A percentile compares a stretch with the other conserved stretches of the same genome.
Evolutionary conservation across 257 asterid genomes (phyloP).

Genomic region (Salvia rosmarinus): DNA sequence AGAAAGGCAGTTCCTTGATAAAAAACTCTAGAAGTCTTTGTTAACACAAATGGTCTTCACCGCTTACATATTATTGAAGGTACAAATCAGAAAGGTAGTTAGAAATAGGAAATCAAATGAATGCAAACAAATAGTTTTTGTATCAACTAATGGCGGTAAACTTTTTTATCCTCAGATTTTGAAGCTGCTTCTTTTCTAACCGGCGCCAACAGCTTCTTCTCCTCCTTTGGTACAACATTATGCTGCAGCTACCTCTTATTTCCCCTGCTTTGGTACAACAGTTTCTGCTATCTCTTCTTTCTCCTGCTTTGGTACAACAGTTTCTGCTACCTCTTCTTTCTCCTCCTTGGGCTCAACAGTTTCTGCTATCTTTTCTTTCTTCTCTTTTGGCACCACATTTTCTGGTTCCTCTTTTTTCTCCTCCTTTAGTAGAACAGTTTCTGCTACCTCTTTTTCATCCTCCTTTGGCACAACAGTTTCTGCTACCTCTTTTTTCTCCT

Average conservation of each 20-base stretch:
- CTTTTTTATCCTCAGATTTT: constrained; percentile 27
- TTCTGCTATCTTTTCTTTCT: neutral
- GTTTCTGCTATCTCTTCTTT: neutral
- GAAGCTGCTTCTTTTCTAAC: constrained; percentile 23
- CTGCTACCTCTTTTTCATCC: neutral
- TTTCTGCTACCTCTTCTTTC: neutral
- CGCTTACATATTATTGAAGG: too few species aligned
- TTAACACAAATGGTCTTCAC: too few species aligned
- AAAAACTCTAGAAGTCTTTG: too few species aligned
- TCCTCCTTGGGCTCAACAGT: neutral
- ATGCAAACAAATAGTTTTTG: constrained; percentile 20
- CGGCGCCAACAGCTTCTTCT: constrained; percentile 35
- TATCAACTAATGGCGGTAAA: neutral
- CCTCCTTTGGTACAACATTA: constrained; percentile 23
- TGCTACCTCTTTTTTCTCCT: neutral
- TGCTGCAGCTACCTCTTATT: constrained; percentile 25
- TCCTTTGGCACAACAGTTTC: neutral
- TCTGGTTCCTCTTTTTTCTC: neutral
- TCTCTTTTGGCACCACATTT: neutral
- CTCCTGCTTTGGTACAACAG: neutral
- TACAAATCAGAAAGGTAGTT: too few species aligned
- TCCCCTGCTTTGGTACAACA: constrained; percentile 27
- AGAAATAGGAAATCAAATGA: neutral
- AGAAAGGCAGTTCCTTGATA: too few species aligned
- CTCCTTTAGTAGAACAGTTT: neutral